phyloP scores from a whole-genome alignment of 2,329 filamentous ascomycete genomes.

The Sporothrix luriei region DNA sequence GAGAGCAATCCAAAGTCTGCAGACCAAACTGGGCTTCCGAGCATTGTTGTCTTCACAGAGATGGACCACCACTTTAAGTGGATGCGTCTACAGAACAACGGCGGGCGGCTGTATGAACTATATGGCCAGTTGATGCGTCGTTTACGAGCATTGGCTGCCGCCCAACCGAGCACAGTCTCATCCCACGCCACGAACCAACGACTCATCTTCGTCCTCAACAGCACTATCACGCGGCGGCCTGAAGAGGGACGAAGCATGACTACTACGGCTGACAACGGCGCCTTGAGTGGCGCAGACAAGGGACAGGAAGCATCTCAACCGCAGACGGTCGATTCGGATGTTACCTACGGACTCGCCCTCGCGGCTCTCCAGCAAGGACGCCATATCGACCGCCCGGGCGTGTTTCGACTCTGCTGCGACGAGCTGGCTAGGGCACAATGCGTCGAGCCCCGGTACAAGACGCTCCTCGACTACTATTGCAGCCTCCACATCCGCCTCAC shows the following conservation, averaged over 20 bases:
- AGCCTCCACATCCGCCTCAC: conserved; percentile 32
- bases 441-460: conserved; percentile 32
- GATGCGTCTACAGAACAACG: conserved; percentile 35
- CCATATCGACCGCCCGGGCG: not conserved
- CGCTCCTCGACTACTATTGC: conserved; percentile 34
- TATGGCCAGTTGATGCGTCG: conserved; percentile 36
- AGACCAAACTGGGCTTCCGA: not conserved
- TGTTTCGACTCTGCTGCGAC: conserved; percentile 28
- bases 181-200: not conserved
- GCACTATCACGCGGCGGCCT: conserved; percentile 25
- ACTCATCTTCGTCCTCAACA: conserved; percentile 34
- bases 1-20: not conserved
- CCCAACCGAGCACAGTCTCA: not conserved
- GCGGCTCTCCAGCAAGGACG: conserved; percentile 17
- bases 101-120: conserved; percentile 31
- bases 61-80: conserved; percentile 37
- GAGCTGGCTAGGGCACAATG: conserved; percentile 29
- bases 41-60: conserved; percentile 34
- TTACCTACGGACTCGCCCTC: conserved; percentile 23
- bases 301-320: not conserved
- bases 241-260: not conserved
- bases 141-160: conserved; percentile 28
- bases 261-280: not conserved
- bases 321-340: not conserved
- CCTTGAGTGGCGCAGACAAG: not conserved